Evolutionary conservation across 805 yeast genomes (phyloP).

Genomic region (Spathaspora girioi): DNA sequence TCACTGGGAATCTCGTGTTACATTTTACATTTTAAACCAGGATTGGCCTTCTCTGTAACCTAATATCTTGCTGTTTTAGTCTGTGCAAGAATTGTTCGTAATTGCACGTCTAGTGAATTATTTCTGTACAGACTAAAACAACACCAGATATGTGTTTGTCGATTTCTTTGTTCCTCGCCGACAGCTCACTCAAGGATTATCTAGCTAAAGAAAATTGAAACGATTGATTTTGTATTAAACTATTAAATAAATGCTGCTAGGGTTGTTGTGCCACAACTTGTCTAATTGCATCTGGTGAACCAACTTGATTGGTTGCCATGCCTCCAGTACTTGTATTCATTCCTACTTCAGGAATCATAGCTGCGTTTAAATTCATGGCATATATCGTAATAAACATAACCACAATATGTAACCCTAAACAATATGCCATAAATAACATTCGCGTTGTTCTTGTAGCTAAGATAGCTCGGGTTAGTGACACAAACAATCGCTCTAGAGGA

Average conservation of each 20-base stretch:
- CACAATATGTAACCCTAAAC: slow-evolving; percentile 68
- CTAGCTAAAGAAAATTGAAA: neutral
- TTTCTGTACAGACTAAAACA: no score
- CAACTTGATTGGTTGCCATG: slow-evolving; percentile 16
- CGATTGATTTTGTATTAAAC: neutral
- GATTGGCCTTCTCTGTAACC: no score
- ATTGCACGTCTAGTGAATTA: no score
- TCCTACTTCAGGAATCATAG: slow-evolving; percentile 46
- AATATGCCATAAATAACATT: slow-evolving; percentile 68
- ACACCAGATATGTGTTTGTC: no score
- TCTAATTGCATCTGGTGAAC: slow-evolving; percentile 8
- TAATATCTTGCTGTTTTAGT: no score
- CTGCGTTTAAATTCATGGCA: slow-evolving; percentile 45
- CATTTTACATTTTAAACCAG: no score
- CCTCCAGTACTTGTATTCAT: slow-evolving; percentile 40
- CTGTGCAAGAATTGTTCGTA: no score
- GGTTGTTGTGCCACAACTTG: neutral
- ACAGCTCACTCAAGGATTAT: no score
- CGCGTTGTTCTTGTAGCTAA: slow-evolving; percentile 71
- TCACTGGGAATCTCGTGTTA: no score
- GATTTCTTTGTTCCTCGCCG: no score
- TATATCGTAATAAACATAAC: slow-evolving; percentile 61
- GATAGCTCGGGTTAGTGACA: slow-evolving; percentile 68
- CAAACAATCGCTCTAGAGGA: slow-evolving; percentile 74
- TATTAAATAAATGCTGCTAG: neutral